Conservation (phyloP, 768 basidiomycete genomes). For the Leccinum incarnatum region DNA sequence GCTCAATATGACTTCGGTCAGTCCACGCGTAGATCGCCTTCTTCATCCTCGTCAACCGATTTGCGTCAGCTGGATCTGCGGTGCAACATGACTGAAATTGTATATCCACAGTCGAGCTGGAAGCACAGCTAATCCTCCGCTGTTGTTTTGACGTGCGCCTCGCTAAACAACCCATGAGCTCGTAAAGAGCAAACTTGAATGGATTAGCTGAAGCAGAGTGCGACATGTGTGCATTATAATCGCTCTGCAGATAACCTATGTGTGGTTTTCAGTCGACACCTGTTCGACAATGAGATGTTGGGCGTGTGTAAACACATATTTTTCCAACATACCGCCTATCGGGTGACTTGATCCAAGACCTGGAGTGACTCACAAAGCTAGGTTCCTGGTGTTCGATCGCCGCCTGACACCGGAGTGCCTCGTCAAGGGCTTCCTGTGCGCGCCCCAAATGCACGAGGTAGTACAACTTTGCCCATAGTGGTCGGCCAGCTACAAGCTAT, state of each 20-base stretch:
- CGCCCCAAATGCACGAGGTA: slow-evolving; percentile 89
- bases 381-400: slow-evolving; percentile 76
- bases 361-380: slow-evolving; percentile 79
- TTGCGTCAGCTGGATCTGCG: slow-evolving; percentile 5
- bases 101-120: slow-evolving; percentile 73
- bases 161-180: slow-evolving; percentile 88
- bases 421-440: slow-evolving; percentile 72
- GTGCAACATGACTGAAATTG: neutral
- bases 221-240: slow-evolving; percentile 86
- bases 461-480: slow-evolving; percentile 93
- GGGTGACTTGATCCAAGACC: slow-evolving; percentile 77
- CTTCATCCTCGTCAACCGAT: slow-evolving; percentile 76
- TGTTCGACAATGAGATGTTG: slow-evolving; percentile 1
- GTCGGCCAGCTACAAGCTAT: slow-evolving; percentile 81
- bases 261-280: slow-evolving; percentile 56
- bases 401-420: slow-evolving; percentile 66
- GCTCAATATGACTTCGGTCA: slow-evolving; percentile 72
- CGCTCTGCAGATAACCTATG: slow-evolving; percentile 74
- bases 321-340: slow-evolving; percentile 61
- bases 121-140: slow-evolving; percentile 99
- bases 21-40: slow-evolving; percentile 62
- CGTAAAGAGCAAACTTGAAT: slow-evolving; percentile 95
- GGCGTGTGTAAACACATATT: neutral
- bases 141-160: slow-evolving; percentile 80
- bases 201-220: slow-evolving; percentile 87